Base-by-base conservation (phyloP, 371 early-diverging fungal genomes). In the Actinomortierella ambigua region DNA sequence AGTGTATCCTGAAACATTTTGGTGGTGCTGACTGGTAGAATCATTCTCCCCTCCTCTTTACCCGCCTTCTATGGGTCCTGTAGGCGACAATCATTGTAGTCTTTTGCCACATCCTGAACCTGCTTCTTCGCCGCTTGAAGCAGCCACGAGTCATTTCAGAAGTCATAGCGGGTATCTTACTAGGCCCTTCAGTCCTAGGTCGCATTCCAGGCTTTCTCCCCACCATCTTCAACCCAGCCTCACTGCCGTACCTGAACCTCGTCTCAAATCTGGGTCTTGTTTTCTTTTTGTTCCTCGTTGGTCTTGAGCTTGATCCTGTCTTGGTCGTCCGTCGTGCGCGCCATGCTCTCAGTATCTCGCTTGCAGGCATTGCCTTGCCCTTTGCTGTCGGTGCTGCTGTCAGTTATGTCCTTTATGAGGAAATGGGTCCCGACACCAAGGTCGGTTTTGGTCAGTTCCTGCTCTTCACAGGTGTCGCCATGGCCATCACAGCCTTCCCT, bases 401-500 rank as follows among this genome's bases (percentile, higher is more conserved):
- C 34, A 87, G 88, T 65, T 87, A 86, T 47, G 86, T 87, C 5
- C 76, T 93, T 0, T 91, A 85, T 57, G 61, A 73, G 26, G 78
- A 82, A 44, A 46, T 87, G 17, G 77, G 87, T 24, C 55, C 78
- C 28, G 67, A 79, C 8, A 53, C 61, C 1, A 39, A 11, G 24
- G 84, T 88, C 2, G 68, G 84, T 0, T 94, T 91, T 65, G 73
- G 80, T 14, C 88, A 81, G 44, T 95, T 92, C 63, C 60, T 90
- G 44, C 85, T 92, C 34, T 96, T 96, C 75, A 77, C 87, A 26
- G 93, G 93, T 54, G 95, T 95, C 3, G 92, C 94, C 50, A 91
- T 96, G 89, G 84, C 94, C 22, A 95, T 96, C 68, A 97, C 97
- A 0, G 95, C 97, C 0, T 95, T 95, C 63, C 97, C 95, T 0